A percentile compares a stretch with the other conserved stretches of the same genome.
phyloP scores from a whole-genome alignment of 441 rosid species.

The Erodium chrysanthum region DNA sequence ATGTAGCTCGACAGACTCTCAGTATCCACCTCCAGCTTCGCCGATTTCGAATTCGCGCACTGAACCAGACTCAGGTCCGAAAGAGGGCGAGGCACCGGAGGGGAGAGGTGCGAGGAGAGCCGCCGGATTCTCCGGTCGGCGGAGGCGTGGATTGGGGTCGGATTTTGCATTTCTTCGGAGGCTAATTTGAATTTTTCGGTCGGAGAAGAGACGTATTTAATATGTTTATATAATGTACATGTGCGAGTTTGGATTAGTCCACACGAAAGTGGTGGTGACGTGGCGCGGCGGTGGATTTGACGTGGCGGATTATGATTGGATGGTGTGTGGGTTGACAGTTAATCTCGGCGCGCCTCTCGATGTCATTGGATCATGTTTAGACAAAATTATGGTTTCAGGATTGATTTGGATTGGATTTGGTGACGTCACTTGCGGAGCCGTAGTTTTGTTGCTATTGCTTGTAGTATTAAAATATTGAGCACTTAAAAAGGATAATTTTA shows the following conservation, averaged over 20 bases:
- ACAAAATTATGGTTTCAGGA: not conserved
- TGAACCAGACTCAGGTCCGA: slow-evolving; percentile 18
- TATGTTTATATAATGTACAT: not conserved
- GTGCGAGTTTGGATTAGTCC: not conserved
- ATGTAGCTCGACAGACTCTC: slow-evolving; percentile 40
- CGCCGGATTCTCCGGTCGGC: slow-evolving; percentile 43
- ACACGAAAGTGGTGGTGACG: not conserved
- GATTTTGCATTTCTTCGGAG: slow-evolving; percentile 21
- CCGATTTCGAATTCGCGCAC: slow-evolving; percentile 30
- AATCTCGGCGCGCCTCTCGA: not conserved
- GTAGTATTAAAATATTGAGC: too few relatives aligned
- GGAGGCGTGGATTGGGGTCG: slow-evolving; percentile 18
- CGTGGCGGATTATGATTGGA: not conserved
- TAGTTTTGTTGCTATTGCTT: too few relatives aligned
- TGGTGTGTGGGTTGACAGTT: not conserved
- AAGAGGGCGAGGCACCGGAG: slow-evolving; percentile 1
- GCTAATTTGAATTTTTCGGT: not conserved
- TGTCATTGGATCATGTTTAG: not conserved
- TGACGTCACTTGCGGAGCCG: not conserved
- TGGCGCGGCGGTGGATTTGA: not conserved
- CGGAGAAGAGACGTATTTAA: not conserved
- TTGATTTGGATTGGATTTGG: not conserved
- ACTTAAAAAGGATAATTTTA: too few relatives aligned
- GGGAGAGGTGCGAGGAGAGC: slow-evolving; percentile 48
- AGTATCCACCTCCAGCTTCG: slow-evolving; percentile 44